Percentiles rank a stretch among this genome's conserved stretches.
phyloP scores from a whole-genome alignment of 768 basidiomycete genomes.

The Termitomyces eurrhizus region DNA sequence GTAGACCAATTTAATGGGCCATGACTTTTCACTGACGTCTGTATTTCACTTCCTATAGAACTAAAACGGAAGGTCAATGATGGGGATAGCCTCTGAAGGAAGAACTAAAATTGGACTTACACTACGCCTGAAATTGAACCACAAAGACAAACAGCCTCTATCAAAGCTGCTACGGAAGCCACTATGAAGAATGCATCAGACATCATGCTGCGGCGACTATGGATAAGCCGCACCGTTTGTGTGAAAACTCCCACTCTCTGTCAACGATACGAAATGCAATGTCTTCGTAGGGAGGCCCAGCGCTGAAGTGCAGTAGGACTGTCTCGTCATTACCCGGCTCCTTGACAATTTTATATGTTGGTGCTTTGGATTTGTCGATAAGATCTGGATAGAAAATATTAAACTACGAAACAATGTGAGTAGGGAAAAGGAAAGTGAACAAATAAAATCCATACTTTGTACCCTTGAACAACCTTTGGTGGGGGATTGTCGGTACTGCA shows the following conservation, averaged over 20 bases:
- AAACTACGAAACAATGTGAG: slow-evolving; percentile 43
- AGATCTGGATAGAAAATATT: slow-evolving; percentile 99
- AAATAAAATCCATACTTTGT: slow-evolving; percentile 54
- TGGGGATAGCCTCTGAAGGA: neutral
- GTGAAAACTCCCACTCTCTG: slow-evolving; percentile 97
- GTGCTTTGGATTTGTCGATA: slow-evolving; percentile 96
- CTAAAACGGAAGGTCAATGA: slow-evolving; percentile 31
- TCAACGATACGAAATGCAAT: slow-evolving; percentile 98
- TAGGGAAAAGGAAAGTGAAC: neutral
- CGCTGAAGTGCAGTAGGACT: slow-evolving; percentile 87
- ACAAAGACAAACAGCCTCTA: slow-evolving; percentile 90
- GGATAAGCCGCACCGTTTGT: slow-evolving; percentile 66
- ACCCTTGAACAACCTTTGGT: slow-evolving; percentile 98
- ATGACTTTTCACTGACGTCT: neutral
- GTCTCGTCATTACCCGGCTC: slow-evolving; percentile 96
- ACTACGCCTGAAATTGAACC: slow-evolving; percentile 95
- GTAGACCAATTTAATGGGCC: neutral
- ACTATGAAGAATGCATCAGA: slow-evolving; percentile 33
- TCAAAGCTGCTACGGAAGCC: slow-evolving; percentile 98
- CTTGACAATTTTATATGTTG: slow-evolving; percentile 93
- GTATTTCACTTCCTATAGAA: slow-evolving; percentile 72
- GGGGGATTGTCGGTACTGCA: slow-evolving; percentile 94
- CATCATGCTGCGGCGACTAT: neutral
- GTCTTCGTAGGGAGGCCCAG: slow-evolving; percentile 98
- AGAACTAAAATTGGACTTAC: slow-evolving; percentile 40